Evolutionary conservation across 371 early-diverging fungal genomes (phyloP), one percentile per base, ranked within the genome.

Genomic region (Rhizomucor miehei): DNA sequence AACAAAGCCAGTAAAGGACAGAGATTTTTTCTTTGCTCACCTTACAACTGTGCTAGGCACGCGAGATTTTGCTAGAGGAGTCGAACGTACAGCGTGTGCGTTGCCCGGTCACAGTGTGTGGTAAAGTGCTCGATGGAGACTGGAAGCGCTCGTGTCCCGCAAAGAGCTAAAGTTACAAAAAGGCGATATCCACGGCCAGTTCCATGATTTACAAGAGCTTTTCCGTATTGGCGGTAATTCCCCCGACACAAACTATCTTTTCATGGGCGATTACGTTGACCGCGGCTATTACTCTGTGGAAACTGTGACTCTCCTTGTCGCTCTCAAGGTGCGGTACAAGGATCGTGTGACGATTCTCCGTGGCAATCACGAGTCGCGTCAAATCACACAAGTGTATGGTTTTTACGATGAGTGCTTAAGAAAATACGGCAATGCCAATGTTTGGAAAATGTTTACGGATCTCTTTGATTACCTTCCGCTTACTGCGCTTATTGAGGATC

Each of bases 251-350:
- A 96, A 93, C 71, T 99, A 99, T 73, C 85, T 97, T 56, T 98
- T 98, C 69, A 97, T 99, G 97, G 99, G 99, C 20, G 99, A 99
- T 67, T 99, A 97, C 84, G 99, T 99, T 10, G 99, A 99, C 79
- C 87, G 99, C 52, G 99, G 99, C 17, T 98, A 96, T 74, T 97
- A 97, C 79, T 93, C 93, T 63, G 82, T 99, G 52, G 99, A 99
- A 67, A 97, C 99, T 6, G 92, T 99, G 57, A 91, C 96, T 21
- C 66, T 98, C 51, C 73, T 99, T 40, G 84, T 99, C 65, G 89
- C 88, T 17, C 81, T 98, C 54, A 99, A 99, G 80, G 94, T 95
- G 53, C 89, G 85, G 72, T 93, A 95, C 79, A 99, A 99, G 24
- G 94, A 96, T 60, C 92, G 95, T 64, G 93, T 99, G 41, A 97